phyloP scores from a whole-genome alignment of 2,329 filamentous ascomycete species.

The Ilyonectria sp. region DNA sequence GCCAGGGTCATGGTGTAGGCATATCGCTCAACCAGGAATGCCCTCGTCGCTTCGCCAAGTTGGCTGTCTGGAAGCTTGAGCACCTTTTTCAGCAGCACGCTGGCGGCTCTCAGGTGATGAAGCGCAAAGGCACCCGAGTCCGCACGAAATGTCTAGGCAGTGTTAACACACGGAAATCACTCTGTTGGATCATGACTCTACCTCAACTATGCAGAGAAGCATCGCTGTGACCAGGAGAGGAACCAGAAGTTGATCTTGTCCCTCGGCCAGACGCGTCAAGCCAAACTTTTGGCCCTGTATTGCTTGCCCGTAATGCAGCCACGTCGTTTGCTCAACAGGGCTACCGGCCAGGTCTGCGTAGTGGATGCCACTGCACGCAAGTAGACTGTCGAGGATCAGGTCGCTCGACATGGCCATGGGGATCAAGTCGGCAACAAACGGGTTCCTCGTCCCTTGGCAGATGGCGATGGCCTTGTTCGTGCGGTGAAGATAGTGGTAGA shows the following conservation, averaged over 20 bases:
- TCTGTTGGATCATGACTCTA: too few relatives aligned
- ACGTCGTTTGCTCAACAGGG: conserved; percentile 3
- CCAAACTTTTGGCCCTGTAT: conserved; percentile 19
- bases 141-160: conserved; percentile 13
- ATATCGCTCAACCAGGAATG: conserved; percentile 11
- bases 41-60: not conserved
- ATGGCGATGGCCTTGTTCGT: conserved; percentile 23
- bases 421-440: conserved; percentile 8
- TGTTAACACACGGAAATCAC: too few relatives aligned
- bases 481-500: conserved; percentile 18
- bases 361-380: conserved; percentile 19
- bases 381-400: conserved; percentile 4
- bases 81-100: conserved; percentile 3
- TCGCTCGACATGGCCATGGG: conserved; percentile 15
- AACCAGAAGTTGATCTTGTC: not conserved
- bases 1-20: conserved; percentile 18
- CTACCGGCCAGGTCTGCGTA: conserved; percentile 12
- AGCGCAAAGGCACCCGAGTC: conserved; percentile 6
- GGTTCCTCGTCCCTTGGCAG: conserved; percentile 6
- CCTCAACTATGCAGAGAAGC: conserved; percentile 19
- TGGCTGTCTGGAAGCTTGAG: conserved; percentile 10
- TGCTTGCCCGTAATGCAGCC: conserved; percentile 18
- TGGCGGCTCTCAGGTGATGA: conserved; percentile 7
- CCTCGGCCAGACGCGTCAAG: conserved; percentile 5
- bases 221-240: conserved; percentile 4